phyloP scores from a whole-genome alignment of 139 green algal genomes.

The Tetraselmis striata region DNA sequence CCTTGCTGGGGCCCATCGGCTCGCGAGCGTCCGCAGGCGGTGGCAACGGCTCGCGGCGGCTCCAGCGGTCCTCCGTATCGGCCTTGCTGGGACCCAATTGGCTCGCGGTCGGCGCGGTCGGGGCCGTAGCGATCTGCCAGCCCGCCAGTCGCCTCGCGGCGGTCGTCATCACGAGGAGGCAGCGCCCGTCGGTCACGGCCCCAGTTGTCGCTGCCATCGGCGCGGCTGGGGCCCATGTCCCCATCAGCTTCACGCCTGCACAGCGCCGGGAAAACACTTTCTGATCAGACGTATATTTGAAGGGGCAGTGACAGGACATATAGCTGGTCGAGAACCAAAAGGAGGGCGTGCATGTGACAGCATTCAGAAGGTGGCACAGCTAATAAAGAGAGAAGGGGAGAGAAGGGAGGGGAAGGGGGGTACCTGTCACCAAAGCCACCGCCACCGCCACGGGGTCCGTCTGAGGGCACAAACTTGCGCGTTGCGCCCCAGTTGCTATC shows the following conservation, averaged over 20 bases:
- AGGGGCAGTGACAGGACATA: too few species aligned
- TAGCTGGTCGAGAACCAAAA: too few species aligned
- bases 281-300: too few species aligned
- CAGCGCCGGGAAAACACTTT: too few species aligned
- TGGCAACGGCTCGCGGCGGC: not conserved
- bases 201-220: slow-evolving; percentile 66
- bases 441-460: slow-evolving; percentile 2
- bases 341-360: too few species aligned
- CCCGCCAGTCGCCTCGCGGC: slow-evolving; percentile 6
- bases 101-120: not conserved
- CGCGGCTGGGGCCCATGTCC: slow-evolving; percentile 43
- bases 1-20: slow-evolving; percentile 9
- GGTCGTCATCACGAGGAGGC: slow-evolving; percentile 9
- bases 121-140: slow-evolving; percentile 5
- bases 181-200: not conserved
- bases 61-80: slow-evolving; percentile 36
- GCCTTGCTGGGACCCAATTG: slow-evolving; percentile 14
- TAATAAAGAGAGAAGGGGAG: too few species aligned
- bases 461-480: slow-evolving; percentile 54
- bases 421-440: slow-evolving; percentile 16
- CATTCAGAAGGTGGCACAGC: too few species aligned
- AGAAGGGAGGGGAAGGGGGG: too few species aligned
- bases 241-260: not conserved
- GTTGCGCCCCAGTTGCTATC: slow-evolving; percentile 64
- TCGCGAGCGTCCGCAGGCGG: not conserved